Evolutionary conservation across 805 yeast genomes (phyloP), one percentile per base, ranked within the genome.

Genomic region (Osmozyma mogii): DNA sequence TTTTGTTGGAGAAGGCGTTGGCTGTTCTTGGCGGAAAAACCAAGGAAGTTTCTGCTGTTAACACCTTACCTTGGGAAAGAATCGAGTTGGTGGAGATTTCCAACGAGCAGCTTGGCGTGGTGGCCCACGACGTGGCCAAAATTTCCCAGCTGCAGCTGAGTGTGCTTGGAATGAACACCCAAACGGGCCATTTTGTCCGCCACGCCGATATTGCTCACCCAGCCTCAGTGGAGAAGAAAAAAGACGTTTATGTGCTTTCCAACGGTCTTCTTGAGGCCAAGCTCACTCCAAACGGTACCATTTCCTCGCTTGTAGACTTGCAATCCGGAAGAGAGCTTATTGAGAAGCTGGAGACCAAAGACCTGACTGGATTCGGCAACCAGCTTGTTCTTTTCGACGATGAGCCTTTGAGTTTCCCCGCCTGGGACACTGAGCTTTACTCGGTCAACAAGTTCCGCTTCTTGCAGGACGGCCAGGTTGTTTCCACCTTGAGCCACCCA

Each of bases 391-490:
- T 92, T 34, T 82, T 82, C 46, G 88, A 88, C 41, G 98, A 92
- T 52, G 82, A 84, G 38, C 98, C 98, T 7, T 63, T 84, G 47
- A 78, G 70, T 33, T 89, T 78, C 77, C 95, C 85, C 25, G 97
- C 97, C 2, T 89, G 98, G 98, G 98, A 89, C 52, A 89, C 97
- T 0, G 98, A 89, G 51, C 67, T 87, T 35, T 92, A 74, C 50
- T 83, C 95, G 1, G 69, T 84, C 34, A 84, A 80, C 44, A 85
- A 80, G 47, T 75, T 70, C 49, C 61, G 61, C 31, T 73, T 75
- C 40, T 44, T 64, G 31, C 34, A 40, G 6, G 41, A 41, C 9
- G 66, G 65, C n/a, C 61, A 65, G 15, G 57, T 68, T 5, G 50
- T 58, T 22, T 53, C 67, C 9, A 43, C 61, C 20, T 68, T 66